Conservation (phyloP, 108 stramenopile genomes). For the Skeletonema marinoi region DNA sequence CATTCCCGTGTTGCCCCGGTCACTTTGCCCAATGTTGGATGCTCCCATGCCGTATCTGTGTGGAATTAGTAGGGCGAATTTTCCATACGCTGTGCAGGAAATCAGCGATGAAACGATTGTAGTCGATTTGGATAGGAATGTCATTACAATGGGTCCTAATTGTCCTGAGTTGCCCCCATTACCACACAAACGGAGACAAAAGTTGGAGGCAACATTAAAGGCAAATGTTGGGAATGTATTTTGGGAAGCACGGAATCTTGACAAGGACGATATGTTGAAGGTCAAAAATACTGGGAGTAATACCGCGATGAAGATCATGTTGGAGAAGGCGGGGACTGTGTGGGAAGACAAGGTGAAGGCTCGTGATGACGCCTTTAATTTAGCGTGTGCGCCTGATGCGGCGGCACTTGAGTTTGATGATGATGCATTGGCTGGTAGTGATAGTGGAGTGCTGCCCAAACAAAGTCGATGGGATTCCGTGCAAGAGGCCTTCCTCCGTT, state of each 20-base stretch:
- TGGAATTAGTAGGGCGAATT: conserved; percentile 79
- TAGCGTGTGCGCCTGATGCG: conserved; percentile 69
- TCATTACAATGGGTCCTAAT: conserved; percentile 57
- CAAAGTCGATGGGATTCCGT: conserved; percentile 79
- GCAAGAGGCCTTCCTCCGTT: conserved; percentile 85
- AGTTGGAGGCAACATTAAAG: conserved; percentile 60
- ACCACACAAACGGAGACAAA: conserved; percentile 70
- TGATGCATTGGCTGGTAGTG: conserved; percentile 20
- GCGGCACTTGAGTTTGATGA: conserved; percentile 36
- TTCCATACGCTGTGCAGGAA: conserved; percentile 66
- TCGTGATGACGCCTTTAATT: conserved; percentile 79
- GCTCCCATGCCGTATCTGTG: conserved; percentile 90
- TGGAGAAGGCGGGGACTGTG: conserved; percentile 26
- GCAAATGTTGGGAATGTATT: conserved; percentile 74
- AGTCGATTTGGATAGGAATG: conserved; percentile 85
- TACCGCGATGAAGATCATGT: neutral
- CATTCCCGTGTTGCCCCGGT: conserved; percentile 79
- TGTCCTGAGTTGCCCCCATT: conserved; percentile 57
- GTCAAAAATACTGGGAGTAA: conserved; percentile 23
- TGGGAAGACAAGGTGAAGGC: conserved; percentile 69
- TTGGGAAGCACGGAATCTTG: conserved; percentile 67
- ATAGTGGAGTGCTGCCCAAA: conserved; percentile 24
- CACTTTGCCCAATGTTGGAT: conserved; percentile 80
- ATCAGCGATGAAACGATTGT: conserved; percentile 79
- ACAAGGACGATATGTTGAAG: conserved; percentile 40